Evolutionary conservation across 306 rosid genomes (phyloP).

Genomic region (Fragaria nilgerrensis): DNA sequence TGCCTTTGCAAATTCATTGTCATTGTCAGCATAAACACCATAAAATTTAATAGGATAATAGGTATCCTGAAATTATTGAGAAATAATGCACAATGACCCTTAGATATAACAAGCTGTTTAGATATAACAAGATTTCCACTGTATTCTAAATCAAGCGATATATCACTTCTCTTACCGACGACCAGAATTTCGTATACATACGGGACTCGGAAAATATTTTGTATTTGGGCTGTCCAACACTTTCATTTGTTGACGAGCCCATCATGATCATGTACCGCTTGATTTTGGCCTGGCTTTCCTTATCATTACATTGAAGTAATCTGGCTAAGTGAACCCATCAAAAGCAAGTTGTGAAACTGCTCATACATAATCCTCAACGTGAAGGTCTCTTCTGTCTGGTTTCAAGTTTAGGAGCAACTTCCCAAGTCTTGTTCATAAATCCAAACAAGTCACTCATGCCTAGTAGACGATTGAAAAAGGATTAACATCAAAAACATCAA

Average conservation of each 20-base stretch:
- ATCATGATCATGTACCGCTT: constrained; percentile 96
- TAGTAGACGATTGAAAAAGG: constrained; percentile 78
- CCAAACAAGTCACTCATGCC: constrained; percentile 93
- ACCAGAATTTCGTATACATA: too few species aligned
- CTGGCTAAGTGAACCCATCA: constrained; percentile 75
- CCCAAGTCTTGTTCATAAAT: constrained; percentile 77
- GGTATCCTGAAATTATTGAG: too few species aligned
- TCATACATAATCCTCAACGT: constrained; percentile 85
- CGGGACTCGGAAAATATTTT: constrained; percentile 63
- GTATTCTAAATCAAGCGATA: too few species aligned
- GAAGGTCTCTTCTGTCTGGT: constrained; percentile 86
- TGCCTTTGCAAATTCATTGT: too few species aligned
- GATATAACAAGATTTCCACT: too few species aligned
- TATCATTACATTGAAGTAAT: constrained; percentile 75
- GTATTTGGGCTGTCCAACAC: constrained; percentile 84
- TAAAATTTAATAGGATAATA: too few species aligned
- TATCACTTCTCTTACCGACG: too few species aligned
- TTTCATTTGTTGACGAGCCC: constrained; percentile 89
- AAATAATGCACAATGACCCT: too few species aligned
- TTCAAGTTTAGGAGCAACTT: constrained; percentile 85
- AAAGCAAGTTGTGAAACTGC: constrained; percentile 71
- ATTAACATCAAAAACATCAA: constrained; percentile 79
- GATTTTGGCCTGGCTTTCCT: constrained; percentile 84
- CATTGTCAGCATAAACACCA: too few species aligned
- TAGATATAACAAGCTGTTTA: too few species aligned